These are phyloP conservation scores for Rosa lucieae DNA, from an alignment of 306 rosid genomes.

Conservation along the genomic window DNA sequence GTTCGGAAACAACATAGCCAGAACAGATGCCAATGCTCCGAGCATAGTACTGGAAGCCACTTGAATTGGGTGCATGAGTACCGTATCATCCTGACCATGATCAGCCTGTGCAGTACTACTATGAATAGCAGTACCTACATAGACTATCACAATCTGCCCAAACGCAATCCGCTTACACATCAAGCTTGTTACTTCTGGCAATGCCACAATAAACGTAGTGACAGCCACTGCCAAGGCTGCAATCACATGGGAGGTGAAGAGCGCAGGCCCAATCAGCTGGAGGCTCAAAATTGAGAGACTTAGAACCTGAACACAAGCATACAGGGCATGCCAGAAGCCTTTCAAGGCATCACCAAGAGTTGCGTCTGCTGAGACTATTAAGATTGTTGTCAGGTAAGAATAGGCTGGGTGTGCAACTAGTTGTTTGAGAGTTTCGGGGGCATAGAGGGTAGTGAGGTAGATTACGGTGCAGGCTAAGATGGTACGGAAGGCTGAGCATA, in stretches of 20 bases:
- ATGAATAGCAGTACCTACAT: conserved; percentile 50
- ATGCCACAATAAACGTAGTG: conserved; percentile 50
- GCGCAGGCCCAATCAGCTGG: conserved; percentile 43
- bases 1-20: conserved; percentile 60
- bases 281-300: conserved; percentile 35
- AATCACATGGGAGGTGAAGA: conserved; percentile 17
- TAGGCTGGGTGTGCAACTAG: conserved; percentile 53
- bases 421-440: conserved; percentile 37
- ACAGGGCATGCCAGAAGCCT: conserved; percentile 54
- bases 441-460: conserved; percentile 43
- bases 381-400: conserved; percentile 57
- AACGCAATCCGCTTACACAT: conserved; percentile 60
- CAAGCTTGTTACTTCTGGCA: conserved; percentile 53
- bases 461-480: conserved; percentile 65
- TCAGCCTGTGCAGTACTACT: conserved; percentile 32
- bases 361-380: conserved; percentile 47
- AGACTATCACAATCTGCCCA: conserved; percentile 72
- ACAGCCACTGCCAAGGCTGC: conserved; percentile 45
- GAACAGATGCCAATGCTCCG: conserved; percentile 66
- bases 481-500: conserved; percentile 50
- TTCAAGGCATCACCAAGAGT: conserved; percentile 64
- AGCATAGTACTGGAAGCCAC: conserved; percentile 55
- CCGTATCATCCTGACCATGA: not conserved
- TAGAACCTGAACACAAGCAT: conserved; percentile 42
- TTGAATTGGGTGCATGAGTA: conserved; percentile 43